These are phyloP conservation scores for Rhynchosporium secalis DNA, from an alignment of 2,329 filamentous ascomycete species.

Conservation along the genomic window DNA sequence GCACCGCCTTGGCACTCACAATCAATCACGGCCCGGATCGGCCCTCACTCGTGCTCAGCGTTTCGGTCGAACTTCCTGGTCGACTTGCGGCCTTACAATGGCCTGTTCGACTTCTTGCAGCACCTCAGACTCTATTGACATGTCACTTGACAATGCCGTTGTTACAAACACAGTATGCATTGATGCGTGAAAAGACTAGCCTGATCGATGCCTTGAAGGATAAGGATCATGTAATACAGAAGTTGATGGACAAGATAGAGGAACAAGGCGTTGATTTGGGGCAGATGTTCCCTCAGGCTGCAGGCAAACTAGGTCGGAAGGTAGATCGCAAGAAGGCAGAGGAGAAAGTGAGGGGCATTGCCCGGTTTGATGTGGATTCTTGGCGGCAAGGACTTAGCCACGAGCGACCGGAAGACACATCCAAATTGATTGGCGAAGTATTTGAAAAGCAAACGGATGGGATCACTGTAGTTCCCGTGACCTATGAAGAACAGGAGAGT, in stretches of 20 bases:
- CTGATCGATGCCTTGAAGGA: conserved; percentile 49
- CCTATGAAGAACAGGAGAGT: conserved; percentile 16
- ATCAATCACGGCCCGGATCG: conserved; percentile 45
- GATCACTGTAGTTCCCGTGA: neutral
- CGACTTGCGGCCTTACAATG: conserved; percentile 64
- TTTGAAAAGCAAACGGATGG: conserved; percentile 23
- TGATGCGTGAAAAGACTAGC: conserved; percentile 45
- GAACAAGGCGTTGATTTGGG: conserved; percentile 51
- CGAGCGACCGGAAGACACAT: conserved; percentile 20
- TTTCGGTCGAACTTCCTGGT: conserved; percentile 61
- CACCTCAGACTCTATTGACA: conserved; percentile 43
- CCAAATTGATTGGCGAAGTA: conserved; percentile 29
- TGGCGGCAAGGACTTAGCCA: conserved; percentile 29
- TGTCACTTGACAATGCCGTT: conserved; percentile 51
- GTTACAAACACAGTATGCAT: conserved; percentile 46
- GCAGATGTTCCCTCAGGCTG: conserved; percentile 49
- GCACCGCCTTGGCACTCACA: conserved; percentile 46
- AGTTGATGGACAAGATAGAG: conserved; percentile 54
- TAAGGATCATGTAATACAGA: conserved; percentile 57
- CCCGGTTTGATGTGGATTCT: conserved; percentile 44
- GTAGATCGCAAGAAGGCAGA: conserved; percentile 41
- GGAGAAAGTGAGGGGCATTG: conserved; percentile 48
- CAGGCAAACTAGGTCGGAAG: conserved; percentile 42
- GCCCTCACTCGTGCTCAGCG: conserved; percentile 43
- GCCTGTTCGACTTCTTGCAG: conserved; percentile 56